These are phyloP conservation scores for Mycena metata DNA, from an alignment of 768 basidiomycete genomes.

Conservation along the genomic window DNA sequence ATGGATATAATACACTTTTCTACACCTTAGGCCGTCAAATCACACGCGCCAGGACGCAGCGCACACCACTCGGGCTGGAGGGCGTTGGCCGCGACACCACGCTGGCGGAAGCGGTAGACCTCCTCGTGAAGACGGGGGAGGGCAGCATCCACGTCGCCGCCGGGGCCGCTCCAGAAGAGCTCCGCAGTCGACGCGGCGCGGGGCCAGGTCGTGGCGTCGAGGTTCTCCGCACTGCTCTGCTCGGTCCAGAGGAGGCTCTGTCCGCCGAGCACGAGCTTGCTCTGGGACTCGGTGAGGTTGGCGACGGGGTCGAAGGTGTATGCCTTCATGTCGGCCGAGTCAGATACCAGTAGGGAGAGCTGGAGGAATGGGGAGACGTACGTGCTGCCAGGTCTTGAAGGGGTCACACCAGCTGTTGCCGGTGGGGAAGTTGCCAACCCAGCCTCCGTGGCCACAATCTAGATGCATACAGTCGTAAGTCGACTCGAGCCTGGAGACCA, in stretches of 20 bases:
- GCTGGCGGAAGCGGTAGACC: conserved; percentile 61
- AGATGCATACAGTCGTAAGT: conserved; percentile 65
- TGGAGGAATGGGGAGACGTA: conserved; percentile 42
- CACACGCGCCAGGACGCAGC: conserved; percentile 60
- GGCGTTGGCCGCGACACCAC: conserved; percentile 61
- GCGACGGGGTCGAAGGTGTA: conserved; percentile 66
- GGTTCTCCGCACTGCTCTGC: conserved; percentile 59
- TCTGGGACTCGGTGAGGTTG: conserved; percentile 52
- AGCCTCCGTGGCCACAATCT: conserved; percentile 64
- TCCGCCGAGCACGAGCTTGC: conserved; percentile 41
- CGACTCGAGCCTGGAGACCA: too few species aligned
- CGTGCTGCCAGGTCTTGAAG: conserved; percentile 66
- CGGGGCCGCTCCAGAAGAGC: conserved; percentile 66
- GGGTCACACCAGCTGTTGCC: conserved; percentile 64
- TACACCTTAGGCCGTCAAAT: conserved; percentile 39
- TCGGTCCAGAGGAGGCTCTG: conserved; percentile 67
- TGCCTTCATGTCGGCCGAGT: conserved; percentile 43
- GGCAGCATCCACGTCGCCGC: conserved; percentile 34
- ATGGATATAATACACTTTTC: too few species aligned
- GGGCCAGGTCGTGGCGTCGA: conserved; percentile 66
- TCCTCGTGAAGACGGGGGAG: conserved; percentile 65
- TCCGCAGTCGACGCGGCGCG: conserved; percentile 65
- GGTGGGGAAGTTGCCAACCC: conserved; percentile 54
- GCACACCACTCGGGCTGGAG: conserved; percentile 74
- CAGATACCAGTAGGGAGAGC: not conserved